Percentiles rank a stretch among this genome's conserved stretches.
Evolutionary conservation across 1,284 basidiomycete genomes (phyloP).

Genomic region (Anthracocystis setariae): DNA sequence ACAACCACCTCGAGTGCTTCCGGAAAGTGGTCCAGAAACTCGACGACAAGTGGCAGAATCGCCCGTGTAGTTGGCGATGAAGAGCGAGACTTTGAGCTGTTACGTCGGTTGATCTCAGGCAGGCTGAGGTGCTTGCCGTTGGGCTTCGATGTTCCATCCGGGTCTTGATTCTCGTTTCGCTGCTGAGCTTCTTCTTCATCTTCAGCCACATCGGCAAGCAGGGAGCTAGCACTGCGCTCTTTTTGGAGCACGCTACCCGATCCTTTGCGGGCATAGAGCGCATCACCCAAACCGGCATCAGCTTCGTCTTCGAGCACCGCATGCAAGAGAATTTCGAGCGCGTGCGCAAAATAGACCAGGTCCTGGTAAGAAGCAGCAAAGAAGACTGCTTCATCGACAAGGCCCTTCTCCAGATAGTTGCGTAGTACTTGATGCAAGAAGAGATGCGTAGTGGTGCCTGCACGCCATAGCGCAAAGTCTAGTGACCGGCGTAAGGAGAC

Average conservation of each 20-base stretch:
- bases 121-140: slow-evolving; percentile 20
- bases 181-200: slow-evolving; percentile 15
- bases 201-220: slow-evolving; percentile 45
- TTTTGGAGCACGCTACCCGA: slow-evolving; percentile 40
- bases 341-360: slow-evolving; percentile 92
- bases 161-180: background rate
- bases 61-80: slow-evolving; percentile 57
- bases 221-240: slow-evolving; percentile 34
- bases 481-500: slow-evolving; percentile 79
- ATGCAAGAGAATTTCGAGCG: slow-evolving; percentile 91
- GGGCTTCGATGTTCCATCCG: background rate
- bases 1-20: slow-evolving; percentile 91
- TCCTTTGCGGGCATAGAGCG: slow-evolving; percentile 25
- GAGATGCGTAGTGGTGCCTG: slow-evolving; percentile 91
- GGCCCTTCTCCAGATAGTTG: slow-evolving; percentile 75
- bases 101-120: slow-evolving; percentile 1
- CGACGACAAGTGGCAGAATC: slow-evolving; percentile 78
- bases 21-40: slow-evolving; percentile 94
- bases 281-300: slow-evolving; percentile 60
- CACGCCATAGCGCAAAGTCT: slow-evolving; percentile 90
- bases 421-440: slow-evolving; percentile 92
- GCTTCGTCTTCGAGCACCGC: slow-evolving; percentile 92
- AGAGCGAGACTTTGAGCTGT: background rate
- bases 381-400: slow-evolving; percentile 74
- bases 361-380: slow-evolving; percentile 88